phyloP scores from a whole-genome alignment of 768 basidiomycete species.

The Panaeolus cyanescens region DNA sequence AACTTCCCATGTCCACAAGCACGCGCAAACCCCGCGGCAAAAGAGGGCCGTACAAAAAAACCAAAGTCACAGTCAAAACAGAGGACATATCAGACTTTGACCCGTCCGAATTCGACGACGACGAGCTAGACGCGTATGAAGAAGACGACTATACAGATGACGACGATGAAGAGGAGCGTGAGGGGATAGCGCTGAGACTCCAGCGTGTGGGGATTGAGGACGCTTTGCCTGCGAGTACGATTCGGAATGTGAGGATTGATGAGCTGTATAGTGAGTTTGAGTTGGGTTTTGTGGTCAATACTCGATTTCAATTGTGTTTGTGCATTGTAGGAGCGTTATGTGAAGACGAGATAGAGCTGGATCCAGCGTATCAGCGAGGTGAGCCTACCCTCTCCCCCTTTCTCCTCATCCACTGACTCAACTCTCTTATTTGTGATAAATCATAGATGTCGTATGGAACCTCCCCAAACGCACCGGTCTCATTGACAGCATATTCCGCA shows the following conservation, averaged over 20 bases:
- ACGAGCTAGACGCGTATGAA: background rate
- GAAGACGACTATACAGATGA: background rate
- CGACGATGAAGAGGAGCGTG: background rate
- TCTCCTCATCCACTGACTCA: background rate
- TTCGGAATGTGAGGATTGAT: background rate
- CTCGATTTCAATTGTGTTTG: background rate
- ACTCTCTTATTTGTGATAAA: too few relatives aligned
- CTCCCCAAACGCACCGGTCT: background rate
- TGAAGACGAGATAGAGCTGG: background rate
- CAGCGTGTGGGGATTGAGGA: background rate
- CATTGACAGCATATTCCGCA: slow-evolving; percentile 7
- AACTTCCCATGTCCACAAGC: too few relatives aligned
- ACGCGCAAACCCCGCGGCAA: too few relatives aligned
- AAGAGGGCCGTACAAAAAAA: too few relatives aligned
- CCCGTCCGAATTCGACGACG: background rate
- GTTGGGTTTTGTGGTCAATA: background rate
- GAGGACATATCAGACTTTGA: too few relatives aligned
- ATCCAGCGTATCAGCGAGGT: background rate
- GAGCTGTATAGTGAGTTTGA: background rate
- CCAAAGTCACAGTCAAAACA: too few relatives aligned
- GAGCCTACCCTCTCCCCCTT: background rate
- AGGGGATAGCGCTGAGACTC: background rate
- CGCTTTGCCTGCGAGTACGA: background rate
- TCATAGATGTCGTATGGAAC: background rate
- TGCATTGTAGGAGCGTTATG: background rate